These are phyloP conservation scores for Herpetomonas tarakana DNA, from an alignment of 208 protist species.

Conservation along the genomic window DNA sequence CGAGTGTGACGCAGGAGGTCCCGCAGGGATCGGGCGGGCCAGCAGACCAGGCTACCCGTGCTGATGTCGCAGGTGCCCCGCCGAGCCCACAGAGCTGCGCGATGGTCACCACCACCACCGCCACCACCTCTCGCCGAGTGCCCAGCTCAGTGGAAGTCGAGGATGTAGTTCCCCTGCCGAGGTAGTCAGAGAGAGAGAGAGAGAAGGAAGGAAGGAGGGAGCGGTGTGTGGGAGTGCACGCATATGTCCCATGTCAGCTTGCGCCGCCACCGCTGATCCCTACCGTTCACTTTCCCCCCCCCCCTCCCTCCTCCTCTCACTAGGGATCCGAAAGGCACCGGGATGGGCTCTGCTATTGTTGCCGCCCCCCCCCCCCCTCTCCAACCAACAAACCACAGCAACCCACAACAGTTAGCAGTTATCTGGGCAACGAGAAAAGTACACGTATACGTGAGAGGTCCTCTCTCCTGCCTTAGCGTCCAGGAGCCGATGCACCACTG, in stretches of 20 bases:
- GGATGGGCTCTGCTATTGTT: no score
- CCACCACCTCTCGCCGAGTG: not conserved
- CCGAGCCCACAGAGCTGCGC: no score
- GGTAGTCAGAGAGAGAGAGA: not conserved
- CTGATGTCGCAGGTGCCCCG: no score
- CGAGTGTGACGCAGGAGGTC: not conserved
- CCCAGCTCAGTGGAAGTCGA: slow-evolving; percentile 34
- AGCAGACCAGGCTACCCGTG: not conserved
- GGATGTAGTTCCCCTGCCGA: slow-evolving; percentile 46
- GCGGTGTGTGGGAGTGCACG: not conserved
- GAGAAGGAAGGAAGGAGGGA: not conserved
- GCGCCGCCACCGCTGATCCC: no score
- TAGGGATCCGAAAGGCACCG: no score
- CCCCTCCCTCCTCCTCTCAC: no score
- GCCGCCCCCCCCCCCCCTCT: no score
- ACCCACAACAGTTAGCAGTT: not conserved
- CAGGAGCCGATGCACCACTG: not conserved
- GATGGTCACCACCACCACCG: no score
- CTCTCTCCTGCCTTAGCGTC: not conserved
- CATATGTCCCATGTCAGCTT: not conserved
- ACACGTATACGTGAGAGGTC: slow-evolving; percentile 15
- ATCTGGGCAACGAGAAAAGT: not conserved
- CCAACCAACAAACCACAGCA: slow-evolving; percentile 1
- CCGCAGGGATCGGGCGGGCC: not conserved
- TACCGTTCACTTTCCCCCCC: no score